A percentile compares a stretch with the other conserved stretches of the same genome.
Conservation (phyloP, 2,329 filamentous ascomycete species). For the Rosellinia necatrix region DNA sequence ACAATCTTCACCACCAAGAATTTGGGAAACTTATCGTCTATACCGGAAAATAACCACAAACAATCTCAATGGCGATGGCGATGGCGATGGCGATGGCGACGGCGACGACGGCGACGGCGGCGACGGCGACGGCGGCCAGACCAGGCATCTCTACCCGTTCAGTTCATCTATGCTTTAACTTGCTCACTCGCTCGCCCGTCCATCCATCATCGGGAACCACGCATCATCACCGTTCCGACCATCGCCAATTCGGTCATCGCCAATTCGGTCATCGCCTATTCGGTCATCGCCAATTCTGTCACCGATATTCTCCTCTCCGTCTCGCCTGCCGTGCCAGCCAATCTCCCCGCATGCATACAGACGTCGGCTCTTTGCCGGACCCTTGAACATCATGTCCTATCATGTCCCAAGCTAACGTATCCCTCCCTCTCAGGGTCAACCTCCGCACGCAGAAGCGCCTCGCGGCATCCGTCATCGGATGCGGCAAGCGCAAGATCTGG, state of each 20-base stretch:
- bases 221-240: background rate
- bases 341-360: background rate
- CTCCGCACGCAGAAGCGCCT: constrained; percentile 99
- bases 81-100: background rate
- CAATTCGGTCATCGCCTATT: background rate
- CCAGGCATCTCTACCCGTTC: no score
- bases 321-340: background rate
- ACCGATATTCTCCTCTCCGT: background rate
- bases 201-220: background rate
- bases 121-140: background rate
- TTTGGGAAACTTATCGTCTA: constrained; percentile 13
- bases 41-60: background rate
- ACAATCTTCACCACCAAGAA: background rate
- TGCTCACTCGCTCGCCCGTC: background rate
- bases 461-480: constrained; percentile 96
- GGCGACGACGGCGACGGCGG: background rate
- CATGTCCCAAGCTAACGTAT: constrained; percentile 24
- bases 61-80: background rate
- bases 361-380: background rate
- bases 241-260: background rate
- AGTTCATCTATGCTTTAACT: background rate
- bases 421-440: constrained; percentile 79
- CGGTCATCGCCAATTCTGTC: background rate
- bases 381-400: background rate
- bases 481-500: constrained; percentile 99